Base-by-base conservation (phyloP, 164 flowering plant genomes). In the Chloranthus sessilifolius region DNA sequence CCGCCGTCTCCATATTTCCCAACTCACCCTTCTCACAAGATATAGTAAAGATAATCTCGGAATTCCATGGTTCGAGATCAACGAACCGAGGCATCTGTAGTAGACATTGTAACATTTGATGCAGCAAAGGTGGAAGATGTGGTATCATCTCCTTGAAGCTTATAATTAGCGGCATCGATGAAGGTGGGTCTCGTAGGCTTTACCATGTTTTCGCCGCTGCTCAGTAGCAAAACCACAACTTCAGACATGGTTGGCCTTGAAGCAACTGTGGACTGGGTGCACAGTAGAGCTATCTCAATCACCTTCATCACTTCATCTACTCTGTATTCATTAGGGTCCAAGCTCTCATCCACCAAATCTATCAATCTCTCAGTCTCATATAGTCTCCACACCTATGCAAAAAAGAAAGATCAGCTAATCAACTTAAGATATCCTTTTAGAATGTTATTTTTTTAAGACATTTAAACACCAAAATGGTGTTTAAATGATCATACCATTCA, bases 201-300 rank as follows among this genome's bases (percentile, higher is more conserved):
- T 1, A 9, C 59, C 24, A 37, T 61, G 2, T 40, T 0, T 15
- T 45, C 15, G 1, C 58, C 51, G 21, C 53, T 67, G 50, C 57
- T 67, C 34, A 43, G 31, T 3, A 74, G 56, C 56, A 65, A 11
- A 20, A 50, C 63, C 4, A 67, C 67, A 2, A 72, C 70, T 56
- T 78, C 79, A n/a, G 82, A 74, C 82, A 78, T 74, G 5, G 68
- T 52, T 4, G 82, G 82, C 54, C 82, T 69, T n/a, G 33, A 23
- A 16, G 72, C 45, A 22, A 56, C 54, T 0, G 58, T 28, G 7
- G 76, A 29, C 42, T 70, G 79, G 26, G 74, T 74, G 61, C 82
- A 78, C 54, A 61, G 15, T 43, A 74, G 52, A 29, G 68, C 77
- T 14, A 78, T 63, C 51, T 68, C 68, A 16, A 74, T 67, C 12